Evolutionary conservation across 208 protist species (phyloP).

Genomic region (Acanthamoeba polyphaga): DNA sequence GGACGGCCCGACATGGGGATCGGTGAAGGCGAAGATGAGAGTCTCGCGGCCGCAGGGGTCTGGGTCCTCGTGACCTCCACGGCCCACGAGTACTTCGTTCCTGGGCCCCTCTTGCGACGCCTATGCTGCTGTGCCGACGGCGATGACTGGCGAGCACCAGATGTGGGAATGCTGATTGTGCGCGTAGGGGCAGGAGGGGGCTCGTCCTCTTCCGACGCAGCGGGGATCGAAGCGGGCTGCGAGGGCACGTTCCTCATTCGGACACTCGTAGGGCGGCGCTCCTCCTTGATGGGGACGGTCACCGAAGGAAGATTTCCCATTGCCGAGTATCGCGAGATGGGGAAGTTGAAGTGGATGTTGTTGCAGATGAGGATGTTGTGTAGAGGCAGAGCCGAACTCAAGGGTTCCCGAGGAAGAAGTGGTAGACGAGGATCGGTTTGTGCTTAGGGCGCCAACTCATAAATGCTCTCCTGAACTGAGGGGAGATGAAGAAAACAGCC

Average conservation of each 20-base stretch:
- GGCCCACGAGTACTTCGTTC: slow-evolving; percentile 29
- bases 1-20: not conserved
- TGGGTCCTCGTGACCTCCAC: slow-evolving; percentile 25
- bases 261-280: not conserved
- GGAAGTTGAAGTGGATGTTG: not conserved
- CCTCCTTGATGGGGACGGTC: slow-evolving; percentile 21
- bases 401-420: slow-evolving; percentile 61
- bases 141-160: not conserved
- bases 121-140: not conserved
- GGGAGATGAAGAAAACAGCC: slow-evolving; percentile 18
- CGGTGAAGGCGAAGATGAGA: not conserved
- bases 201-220: slow-evolving; percentile 1
- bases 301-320: slow-evolving; percentile 54
- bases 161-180: not conserved
- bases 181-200: not conserved
- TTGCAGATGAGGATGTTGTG: not conserved
- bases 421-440: slow-evolving; percentile 50
- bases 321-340: not conserved
- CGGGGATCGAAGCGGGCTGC: not conserved
- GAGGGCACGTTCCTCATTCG: not conserved
- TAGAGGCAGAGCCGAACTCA: not conserved
- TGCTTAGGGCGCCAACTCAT: slow-evolving; percentile 52
- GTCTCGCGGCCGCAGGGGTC: not conserved
- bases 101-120: not conserved
- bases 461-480: slow-evolving; percentile 1